These are phyloP conservation scores for Pleurotus cornucopiae DNA, from an alignment of 768 basidiomycete genomes.

Conservation along the genomic window DNA sequence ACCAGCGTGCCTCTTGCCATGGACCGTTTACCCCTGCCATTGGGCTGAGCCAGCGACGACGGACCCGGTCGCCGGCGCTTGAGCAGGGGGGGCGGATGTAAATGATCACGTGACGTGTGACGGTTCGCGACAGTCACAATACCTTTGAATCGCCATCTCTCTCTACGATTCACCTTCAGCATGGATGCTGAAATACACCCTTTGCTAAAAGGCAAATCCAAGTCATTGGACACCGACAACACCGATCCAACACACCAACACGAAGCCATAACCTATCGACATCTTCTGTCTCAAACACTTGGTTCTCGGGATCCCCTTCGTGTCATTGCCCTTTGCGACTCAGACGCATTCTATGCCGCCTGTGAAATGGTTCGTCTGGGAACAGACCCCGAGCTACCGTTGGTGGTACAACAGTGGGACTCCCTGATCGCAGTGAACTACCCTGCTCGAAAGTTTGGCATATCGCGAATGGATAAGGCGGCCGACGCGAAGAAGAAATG, in stretches of 20 bases:
- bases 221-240: neutral
- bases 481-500: slow-evolving; percentile 84
- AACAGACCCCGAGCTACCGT: slow-evolving; percentile 52
- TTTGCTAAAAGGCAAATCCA: neutral
- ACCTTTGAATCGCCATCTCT: neutral
- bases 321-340: slow-evolving; percentile 87
- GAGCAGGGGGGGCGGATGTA: too few relatives aligned
- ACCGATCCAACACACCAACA: slow-evolving; percentile 49
- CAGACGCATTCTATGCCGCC: slow-evolving; percentile 80
- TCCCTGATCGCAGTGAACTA: slow-evolving; percentile 94
- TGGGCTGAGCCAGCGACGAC: too few relatives aligned
- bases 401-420: slow-evolving; percentile 88
- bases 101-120: too few relatives aligned
- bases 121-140: too few relatives aligned
- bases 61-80: too few relatives aligned
- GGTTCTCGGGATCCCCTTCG: slow-evolving; percentile 75
- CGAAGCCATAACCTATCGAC: slow-evolving; percentile 75
- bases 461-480: slow-evolving; percentile 84
- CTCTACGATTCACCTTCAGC: neutral
- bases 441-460: slow-evolving; percentile 87
- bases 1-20: too few relatives aligned
- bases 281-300: slow-evolving; percentile 62
- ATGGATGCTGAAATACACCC: neutral
- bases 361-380: slow-evolving; percentile 84
- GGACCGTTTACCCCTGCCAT: too few relatives aligned